Evolutionary conservation across 2,329 filamentous ascomycete genomes (phyloP).

Genomic region (Thyridium curvatum): DNA sequence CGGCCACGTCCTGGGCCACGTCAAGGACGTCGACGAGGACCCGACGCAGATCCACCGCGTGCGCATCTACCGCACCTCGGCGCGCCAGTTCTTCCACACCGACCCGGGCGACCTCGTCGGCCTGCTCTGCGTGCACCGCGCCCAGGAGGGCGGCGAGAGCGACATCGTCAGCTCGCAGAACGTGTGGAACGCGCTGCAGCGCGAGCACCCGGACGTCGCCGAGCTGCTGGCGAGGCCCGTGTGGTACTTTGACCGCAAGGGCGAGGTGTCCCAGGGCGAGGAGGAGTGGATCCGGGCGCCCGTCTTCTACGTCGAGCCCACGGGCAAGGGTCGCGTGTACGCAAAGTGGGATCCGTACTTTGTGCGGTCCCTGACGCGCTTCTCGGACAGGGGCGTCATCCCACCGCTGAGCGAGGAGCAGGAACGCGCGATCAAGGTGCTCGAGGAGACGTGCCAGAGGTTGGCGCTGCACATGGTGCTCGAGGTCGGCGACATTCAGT

Average conservation of each 20-base stretch:
- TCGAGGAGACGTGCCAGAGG: constrained; percentile 70
- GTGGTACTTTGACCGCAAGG: constrained; percentile 92
- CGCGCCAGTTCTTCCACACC: constrained; percentile 78
- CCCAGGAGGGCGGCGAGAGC: constrained; percentile 75
- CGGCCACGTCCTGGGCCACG: constrained; percentile 82
- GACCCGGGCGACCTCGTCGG: constrained; percentile 82
- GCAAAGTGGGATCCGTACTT: constrained; percentile 92
- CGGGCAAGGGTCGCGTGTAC: constrained; percentile 61
- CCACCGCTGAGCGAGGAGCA: constrained; percentile 67
- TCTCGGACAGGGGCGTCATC: constrained; percentile 66
- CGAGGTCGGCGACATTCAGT: constrained; percentile 84
- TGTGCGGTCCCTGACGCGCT: constrained; percentile 67
- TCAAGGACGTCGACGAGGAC: constrained; percentile 84
- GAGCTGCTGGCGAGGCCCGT: constrained; percentile 68
- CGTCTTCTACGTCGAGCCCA: constrained; percentile 72
- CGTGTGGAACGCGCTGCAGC: constrained; percentile 75
- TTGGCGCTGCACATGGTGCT: constrained; percentile 79
- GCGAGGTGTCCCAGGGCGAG: constrained; percentile 68
- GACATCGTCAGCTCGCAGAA: constrained; percentile 74
- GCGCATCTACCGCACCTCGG: constrained; percentile 84
- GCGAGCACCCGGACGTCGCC: constrained; percentile 70
- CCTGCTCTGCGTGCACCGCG: constrained; percentile 71
- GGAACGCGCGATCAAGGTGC: constrained; percentile 57
- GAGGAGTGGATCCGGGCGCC: constrained; percentile 67
- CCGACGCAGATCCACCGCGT: constrained; percentile 76